Evolutionary conservation across 2,329 filamentous ascomycete genomes (phyloP).

Genomic region (Eutypella sp.): DNA sequence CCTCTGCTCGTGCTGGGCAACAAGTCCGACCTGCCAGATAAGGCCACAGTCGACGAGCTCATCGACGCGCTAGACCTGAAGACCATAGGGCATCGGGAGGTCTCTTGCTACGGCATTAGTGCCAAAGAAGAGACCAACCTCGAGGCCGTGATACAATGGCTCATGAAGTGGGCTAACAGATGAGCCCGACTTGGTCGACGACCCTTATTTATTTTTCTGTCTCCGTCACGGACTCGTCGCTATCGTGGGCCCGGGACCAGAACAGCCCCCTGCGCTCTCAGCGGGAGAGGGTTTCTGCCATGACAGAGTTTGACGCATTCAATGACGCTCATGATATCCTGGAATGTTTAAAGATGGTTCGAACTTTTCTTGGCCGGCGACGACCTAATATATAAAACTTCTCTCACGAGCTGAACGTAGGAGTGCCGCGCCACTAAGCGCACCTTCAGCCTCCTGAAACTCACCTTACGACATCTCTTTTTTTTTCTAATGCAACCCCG

Average conservation of each 20-base stretch:
- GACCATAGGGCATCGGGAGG: constrained; percentile 82
- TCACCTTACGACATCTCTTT: constrained; percentile 16
- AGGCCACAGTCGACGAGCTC: constrained; percentile 87
- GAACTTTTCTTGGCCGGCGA: constrained; percentile 23
- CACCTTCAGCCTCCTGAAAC: constrained; percentile 13
- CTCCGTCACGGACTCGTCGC: constrained; percentile 5
- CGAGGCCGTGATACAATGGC: constrained; percentile 92
- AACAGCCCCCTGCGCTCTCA: constrained; percentile 4
- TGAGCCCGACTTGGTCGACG: constrained; percentile 33
- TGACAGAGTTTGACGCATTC: constrained; percentile 22
- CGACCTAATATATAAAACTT: constrained; percentile 30
- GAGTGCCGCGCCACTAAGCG: constrained; percentile 15
- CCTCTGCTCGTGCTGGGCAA: constrained; percentile 92
- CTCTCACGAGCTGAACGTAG: constrained; percentile 26
- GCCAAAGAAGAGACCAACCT: constrained; percentile 99
- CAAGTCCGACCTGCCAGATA: constrained; percentile 91
- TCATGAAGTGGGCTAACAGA: constrained; percentile 82
- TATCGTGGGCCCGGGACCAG: constrained; percentile 6
- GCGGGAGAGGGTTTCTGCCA: constrained; percentile 14
- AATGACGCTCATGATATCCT: constrained; percentile 27
- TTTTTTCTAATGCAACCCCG: constrained; percentile 16
- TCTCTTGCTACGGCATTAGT: constrained; percentile 98
- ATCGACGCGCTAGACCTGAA: constrained; percentile 91
- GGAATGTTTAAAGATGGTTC: constrained; percentile 23
- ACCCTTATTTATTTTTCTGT: constrained; percentile 4